phyloP scores from a whole-genome alignment of 2,329 filamentous ascomycete genomes.

The Calonectria multiphialidica region DNA sequence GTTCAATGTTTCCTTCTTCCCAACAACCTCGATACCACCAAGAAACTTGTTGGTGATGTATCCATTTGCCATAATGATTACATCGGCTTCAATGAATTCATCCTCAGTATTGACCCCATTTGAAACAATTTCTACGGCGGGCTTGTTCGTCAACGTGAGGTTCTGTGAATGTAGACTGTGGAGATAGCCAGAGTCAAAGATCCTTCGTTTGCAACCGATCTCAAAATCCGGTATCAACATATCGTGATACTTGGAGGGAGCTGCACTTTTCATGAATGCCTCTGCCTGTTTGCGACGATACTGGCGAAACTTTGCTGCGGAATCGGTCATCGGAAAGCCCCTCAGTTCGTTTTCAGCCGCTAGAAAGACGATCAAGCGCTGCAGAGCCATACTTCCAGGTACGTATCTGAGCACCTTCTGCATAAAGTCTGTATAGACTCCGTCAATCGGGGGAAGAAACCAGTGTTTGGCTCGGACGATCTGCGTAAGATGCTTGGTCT shows the following conservation, averaged over 20 bases:
- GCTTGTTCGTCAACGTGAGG: conserved; percentile 59
- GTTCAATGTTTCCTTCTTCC: conserved; percentile 62
- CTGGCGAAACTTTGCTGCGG: conserved; percentile 49
- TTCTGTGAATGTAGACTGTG: conserved; percentile 63
- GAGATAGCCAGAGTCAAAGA: conserved; percentile 70
- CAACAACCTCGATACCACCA: conserved; percentile 64
- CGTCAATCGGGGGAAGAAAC: conserved; percentile 51
- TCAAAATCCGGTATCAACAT: conserved; percentile 72
- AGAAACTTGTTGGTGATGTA: conserved; percentile 69
- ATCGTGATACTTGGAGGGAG: conserved; percentile 71
- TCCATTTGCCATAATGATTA: conserved; percentile 72
- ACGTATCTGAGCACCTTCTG: conserved; percentile 56
- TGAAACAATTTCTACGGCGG: conserved; percentile 60
- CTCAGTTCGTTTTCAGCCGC: conserved; percentile 47
- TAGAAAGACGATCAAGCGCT: conserved; percentile 56
- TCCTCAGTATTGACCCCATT: conserved; percentile 51
- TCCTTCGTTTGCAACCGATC: conserved; percentile 73
- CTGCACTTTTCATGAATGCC: conserved; percentile 54
- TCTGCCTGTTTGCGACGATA: conserved; percentile 54
- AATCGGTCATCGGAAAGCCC: conserved; percentile 55
- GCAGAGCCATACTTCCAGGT: conserved; percentile 58
- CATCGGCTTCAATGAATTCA: conserved; percentile 64
- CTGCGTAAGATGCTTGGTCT: conserved; percentile 53
- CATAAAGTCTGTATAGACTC: conserved; percentile 27
- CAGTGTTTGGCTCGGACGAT: conserved; percentile 58